Base-by-base conservation (phyloP, 768 basidiomycete genomes). In the Amanita molliuscula region DNA sequence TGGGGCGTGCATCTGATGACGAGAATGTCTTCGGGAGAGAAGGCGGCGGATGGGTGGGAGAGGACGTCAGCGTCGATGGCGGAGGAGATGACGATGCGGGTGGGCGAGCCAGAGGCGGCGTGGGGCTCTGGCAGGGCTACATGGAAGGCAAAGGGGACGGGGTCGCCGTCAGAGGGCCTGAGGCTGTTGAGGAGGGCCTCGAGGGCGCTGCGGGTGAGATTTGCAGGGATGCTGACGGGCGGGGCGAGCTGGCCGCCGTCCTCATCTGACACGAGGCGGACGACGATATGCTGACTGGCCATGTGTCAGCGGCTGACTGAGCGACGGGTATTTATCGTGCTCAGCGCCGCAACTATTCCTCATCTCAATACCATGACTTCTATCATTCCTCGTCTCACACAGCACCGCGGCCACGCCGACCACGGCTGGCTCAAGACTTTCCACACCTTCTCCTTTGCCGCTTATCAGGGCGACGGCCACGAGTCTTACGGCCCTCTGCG, bases 1-100 rank as follows among this genome's bases (percentile, higher is more conserved):
- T 99, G 94, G 7, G 95, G 95, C 23, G 94, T 83, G 65, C 95
- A 98, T 57, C 84, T 79, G 21, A 98, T 76, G 45, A 88, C 74
- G 50, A 98, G 81, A 8, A 93, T 76, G 60, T 90, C 92, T 75
- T 99, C 95, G 7, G 79, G 73, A 0, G 88, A 84, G 56, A 90
- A 88, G 0, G 77, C 72, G 21, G 78, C 73, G 1, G 85, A 84
- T 0, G 83, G 74, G 59, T 84, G 86, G 6, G 73, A 68, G 7
- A 98, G 71, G 7, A 96, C 76, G 59, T 97, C 92, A 2, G 75
- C 68, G 57, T 89, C 78, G 25, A 96, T 82, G 2, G 91, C 92
- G 62, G 83, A 87, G 51, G 88, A 73, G 54, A 96, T 84, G 43
- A 84, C 84, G 46, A 95, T 77, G 55, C 88, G 78, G 3, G 89